Evolutionary conservation across 2,329 filamentous ascomycete genomes (phyloP).

Genomic region (Phoma sp.): DNA sequence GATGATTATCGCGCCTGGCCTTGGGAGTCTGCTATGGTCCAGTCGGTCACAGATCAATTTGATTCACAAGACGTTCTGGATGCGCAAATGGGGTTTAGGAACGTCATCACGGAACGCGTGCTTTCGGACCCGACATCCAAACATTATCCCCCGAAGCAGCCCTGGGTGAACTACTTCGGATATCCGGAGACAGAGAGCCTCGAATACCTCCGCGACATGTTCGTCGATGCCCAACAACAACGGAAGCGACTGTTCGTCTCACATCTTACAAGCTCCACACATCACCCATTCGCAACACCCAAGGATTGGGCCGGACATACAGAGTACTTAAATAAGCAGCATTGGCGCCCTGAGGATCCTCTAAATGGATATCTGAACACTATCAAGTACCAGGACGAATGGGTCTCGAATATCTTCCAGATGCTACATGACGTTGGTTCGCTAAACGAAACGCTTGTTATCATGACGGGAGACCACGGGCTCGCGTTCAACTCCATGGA

Average conservation of each 20-base stretch:
- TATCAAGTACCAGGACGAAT: slow-evolving; percentile 26
- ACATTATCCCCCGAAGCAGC: slow-evolving; percentile 25
- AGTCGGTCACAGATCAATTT: slow-evolving; percentile 27
- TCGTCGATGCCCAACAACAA: slow-evolving; percentile 19
- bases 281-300: slow-evolving; percentile 26
- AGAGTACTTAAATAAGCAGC: slow-evolving; percentile 19
- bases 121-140: slow-evolving; percentile 22
- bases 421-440: slow-evolving; percentile 25
- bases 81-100: slow-evolving; percentile 24
- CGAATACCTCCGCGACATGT: slow-evolving; percentile 25
- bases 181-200: slow-evolving; percentile 24
- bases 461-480: slow-evolving; percentile 27
- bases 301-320: slow-evolving; percentile 19
- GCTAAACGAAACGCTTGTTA: slow-evolving; percentile 23
- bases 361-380: slow-evolving; percentile 26
- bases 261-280: slow-evolving; percentile 25
- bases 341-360: slow-evolving; percentile 22
- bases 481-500: slow-evolving; percentile 25
- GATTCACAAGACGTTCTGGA: slow-evolving; percentile 24
- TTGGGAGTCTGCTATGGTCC: slow-evolving; percentile 19
- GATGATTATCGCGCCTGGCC: slow-evolving; percentile 6
- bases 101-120: slow-evolving; percentile 19
- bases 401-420: slow-evolving; percentile 26
- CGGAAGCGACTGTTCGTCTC: slow-evolving; percentile 23
- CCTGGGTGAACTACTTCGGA: slow-evolving; percentile 27